These are phyloP conservation scores for Monosporascus ibericus DNA, from an alignment of 2,329 filamentous ascomycete genomes.

Conservation along the genomic window DNA sequence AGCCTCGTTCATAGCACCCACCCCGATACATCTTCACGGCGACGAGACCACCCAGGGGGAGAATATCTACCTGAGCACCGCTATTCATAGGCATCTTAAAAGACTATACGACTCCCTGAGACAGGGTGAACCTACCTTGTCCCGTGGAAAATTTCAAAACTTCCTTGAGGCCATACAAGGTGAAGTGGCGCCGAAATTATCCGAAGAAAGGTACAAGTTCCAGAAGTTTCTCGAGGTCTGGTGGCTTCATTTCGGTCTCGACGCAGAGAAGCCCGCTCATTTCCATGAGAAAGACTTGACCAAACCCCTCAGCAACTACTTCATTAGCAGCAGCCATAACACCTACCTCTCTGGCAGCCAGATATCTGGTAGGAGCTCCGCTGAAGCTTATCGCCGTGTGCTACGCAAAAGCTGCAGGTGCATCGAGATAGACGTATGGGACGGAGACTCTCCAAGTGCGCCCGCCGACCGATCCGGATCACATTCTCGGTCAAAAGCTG, in stretches of 20 bases:
- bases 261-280: constrained; percentile 37
- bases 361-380: constrained; percentile 68
- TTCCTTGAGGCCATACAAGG: constrained; percentile 49
- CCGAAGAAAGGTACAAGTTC: constrained; percentile 36
- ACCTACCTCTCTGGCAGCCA: constrained; percentile 89
- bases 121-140: constrained; percentile 26
- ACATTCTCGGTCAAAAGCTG: constrained; percentile 30
- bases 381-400: constrained; percentile 67
- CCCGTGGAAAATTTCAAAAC: constrained; percentile 33
- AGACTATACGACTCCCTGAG: constrained; percentile 42
- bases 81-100: constrained; percentile 42
- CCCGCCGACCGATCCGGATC: constrained; percentile 21
- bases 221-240: constrained; percentile 46
- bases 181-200: constrained; percentile 29
- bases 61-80: constrained; percentile 37
- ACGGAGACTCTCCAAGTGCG: constrained; percentile 49
- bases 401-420: constrained; percentile 76
- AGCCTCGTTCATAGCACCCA: constrained; percentile 23
- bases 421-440: constrained; percentile 94
- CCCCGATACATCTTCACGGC: constrained; percentile 21
- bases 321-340: constrained; percentile 91
- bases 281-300: constrained; percentile 49
- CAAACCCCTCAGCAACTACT: constrained; percentile 78
- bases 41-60: constrained; percentile 10
- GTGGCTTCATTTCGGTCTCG: constrained; percentile 36